phyloP scores from a whole-genome alignment of 2,329 filamentous ascomycete genomes.

The Lojkania enalia region DNA sequence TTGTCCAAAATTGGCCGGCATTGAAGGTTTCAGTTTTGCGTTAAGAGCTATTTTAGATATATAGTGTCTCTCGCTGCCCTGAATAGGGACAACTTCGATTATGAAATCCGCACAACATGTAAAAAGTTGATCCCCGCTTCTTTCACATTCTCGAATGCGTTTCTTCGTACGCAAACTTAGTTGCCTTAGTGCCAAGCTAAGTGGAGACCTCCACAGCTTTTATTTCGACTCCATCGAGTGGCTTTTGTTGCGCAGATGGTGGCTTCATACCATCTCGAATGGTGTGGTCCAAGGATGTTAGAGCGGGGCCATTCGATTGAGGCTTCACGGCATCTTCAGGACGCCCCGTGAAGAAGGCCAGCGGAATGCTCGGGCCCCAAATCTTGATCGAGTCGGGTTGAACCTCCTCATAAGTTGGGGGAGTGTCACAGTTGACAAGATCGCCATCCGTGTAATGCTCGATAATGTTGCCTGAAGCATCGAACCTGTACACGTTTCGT shows the following conservation, averaged over 20 bases:
- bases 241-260: not conserved
- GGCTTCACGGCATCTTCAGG: constrained; percentile 8
- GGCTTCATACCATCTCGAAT: not conserved
- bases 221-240: not conserved
- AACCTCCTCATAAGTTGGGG: constrained; percentile 4
- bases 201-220: not conserved
- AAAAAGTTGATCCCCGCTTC: not conserved
- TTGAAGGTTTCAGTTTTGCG: not conserved
- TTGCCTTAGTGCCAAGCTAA: not conserved
- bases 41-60: not conserved
- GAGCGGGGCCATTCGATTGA: constrained; percentile 8
- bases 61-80: not conserved
- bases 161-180: not conserved
- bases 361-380: constrained; percentile 8
- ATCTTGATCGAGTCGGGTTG: constrained; percentile 9
- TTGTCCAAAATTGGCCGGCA: not conserved
- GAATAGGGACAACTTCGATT: not conserved
- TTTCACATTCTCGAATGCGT: not conserved
- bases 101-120: not conserved
- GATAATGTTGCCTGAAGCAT: constrained; percentile 4
- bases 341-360: constrained; percentile 9
- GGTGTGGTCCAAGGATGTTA: not conserved
- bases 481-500: constrained; percentile 3
- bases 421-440: constrained; percentile 9
- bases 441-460: constrained; percentile 8